phyloP scores from a whole-genome alignment of 2,329 filamentous ascomycete species.

The Alternaria metachromatica region DNA sequence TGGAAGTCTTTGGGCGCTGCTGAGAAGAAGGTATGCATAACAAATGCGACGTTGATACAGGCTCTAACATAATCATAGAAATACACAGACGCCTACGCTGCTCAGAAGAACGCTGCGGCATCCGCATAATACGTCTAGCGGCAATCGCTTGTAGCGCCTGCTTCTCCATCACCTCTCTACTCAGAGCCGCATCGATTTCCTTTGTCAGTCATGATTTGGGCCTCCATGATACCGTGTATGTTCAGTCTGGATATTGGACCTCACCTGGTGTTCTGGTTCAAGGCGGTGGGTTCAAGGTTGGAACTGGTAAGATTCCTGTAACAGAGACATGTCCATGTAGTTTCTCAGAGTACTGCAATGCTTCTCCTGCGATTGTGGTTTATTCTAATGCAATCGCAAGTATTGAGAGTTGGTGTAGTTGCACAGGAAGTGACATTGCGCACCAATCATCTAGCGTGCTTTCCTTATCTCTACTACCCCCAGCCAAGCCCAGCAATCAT shows the following conservation, averaged over 20 bases:
- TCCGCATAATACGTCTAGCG: background rate
- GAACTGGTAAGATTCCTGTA: background rate
- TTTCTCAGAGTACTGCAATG: background rate
- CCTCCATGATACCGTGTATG: constrained; percentile 1
- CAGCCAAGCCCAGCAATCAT: constrained; percentile 10
- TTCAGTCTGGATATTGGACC: constrained; percentile 27
- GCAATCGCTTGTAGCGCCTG: background rate
- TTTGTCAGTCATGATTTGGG: constrained; percentile 2
- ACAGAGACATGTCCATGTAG: background rate
- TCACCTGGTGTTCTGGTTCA: background rate
- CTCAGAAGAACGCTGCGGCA: background rate
- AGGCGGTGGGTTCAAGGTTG: background rate
- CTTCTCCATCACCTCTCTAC: background rate
- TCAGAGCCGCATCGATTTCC: constrained; percentile 5
- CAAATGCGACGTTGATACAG: background rate
- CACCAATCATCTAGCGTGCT: constrained; percentile 16
- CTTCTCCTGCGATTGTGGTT: background rate
- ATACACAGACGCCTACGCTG: constrained; percentile 37
- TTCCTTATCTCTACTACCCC: constrained; percentile 25
- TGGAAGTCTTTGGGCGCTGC: constrained; percentile 55
- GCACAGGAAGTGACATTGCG: constrained; percentile 2
- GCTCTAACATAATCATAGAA: constrained; percentile 38
- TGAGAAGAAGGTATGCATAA: constrained; percentile 56
- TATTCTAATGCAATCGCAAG: background rate
- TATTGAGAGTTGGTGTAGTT: background rate